Conservation (phyloP, 2,329 filamentous ascomycete genomes). For the Arachnomyces sp. region DNA sequence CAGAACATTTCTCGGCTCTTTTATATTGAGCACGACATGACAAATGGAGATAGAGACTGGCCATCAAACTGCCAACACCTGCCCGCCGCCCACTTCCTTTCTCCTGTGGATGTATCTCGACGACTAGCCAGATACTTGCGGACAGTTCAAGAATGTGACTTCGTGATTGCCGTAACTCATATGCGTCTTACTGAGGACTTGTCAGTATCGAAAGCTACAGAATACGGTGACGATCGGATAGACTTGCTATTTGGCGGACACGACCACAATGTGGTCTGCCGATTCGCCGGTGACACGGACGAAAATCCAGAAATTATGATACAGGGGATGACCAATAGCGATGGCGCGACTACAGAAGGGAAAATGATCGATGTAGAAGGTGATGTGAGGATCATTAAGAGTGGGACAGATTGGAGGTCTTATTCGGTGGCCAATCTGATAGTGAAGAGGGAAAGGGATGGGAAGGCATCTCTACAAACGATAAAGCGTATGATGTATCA, state of each 20-base stretch:
- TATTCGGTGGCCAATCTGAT: slow-evolving; percentile 9
- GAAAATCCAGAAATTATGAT: slow-evolving; percentile 10
- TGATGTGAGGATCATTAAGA: slow-evolving; percentile 12
- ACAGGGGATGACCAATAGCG: slow-evolving; percentile 6
- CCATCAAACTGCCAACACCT: slow-evolving; percentile 15
- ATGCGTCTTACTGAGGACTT: slow-evolving; percentile 16
- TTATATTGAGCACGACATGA: too few species aligned
- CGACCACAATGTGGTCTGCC: slow-evolving; percentile 18
- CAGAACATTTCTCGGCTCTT: too few species aligned
- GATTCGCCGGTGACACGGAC: slow-evolving; percentile 12
- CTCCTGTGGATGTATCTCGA: background rate
- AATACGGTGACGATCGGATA: slow-evolving; percentile 10
- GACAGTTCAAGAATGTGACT: slow-evolving; percentile 12
- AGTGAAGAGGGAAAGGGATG: slow-evolving; percentile 6
- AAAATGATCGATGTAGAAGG: slow-evolving; percentile 5
- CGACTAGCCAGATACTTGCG: slow-evolving; percentile 6
- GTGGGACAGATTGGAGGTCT: slow-evolving; percentile 13
- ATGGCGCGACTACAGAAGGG: slow-evolving; percentile 4
- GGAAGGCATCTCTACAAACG: background rate
- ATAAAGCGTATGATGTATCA: slow-evolving; percentile 1
- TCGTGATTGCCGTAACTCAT: slow-evolving; percentile 20
- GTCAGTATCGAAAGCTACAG: slow-evolving; percentile 10
- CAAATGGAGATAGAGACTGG: slow-evolving; percentile 11
- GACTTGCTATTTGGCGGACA: slow-evolving; percentile 20
- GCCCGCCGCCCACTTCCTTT: slow-evolving; percentile 6